Base-by-base conservation (phyloP, 805 yeast genomes). In the Monosporozyma solicola region DNA sequence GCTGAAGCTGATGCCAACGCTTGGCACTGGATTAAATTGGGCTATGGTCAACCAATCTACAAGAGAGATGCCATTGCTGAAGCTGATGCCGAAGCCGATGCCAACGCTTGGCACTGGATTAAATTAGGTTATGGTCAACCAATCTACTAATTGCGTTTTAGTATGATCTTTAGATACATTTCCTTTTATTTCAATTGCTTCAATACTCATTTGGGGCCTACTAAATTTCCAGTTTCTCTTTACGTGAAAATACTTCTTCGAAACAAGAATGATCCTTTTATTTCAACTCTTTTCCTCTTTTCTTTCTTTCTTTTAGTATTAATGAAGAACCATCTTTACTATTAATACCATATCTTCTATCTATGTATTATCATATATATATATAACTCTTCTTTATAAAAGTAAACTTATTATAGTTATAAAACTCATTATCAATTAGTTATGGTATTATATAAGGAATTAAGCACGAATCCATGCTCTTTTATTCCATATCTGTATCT, bases 31-130 rank as follows among this genome's bases (percentile, higher is more conserved):
- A 53, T 65, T 29, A 51, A 54, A 22, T 54, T 65, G 41, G 56
- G 50, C 35, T 55, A 55, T 24, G 67, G 67, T 52, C 64, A 63
- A 51, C 64, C 64, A 45, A 44, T 63, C 53, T 61, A 59, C 51
- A 60, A 61, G 53, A 61, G 69, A 56, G 69, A 67, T 8, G 66
- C 68, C 10, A 54, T 56, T 24, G 67, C 70, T n/a, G 59, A 58
- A 7, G 61, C 63, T n/a, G 59, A 60, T 10, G 61, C 63, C 16
- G 59, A 60, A 25, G 63, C 64, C 27, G 63, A 57, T 22, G 64
- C 65, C 35, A 57, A 55, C 8, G 62, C 66, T 25, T 62, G 67
- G 67, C 60, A 58, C 47, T 65, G 68, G 68, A 48, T 65, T 31
- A 50, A 54, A 20, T 51, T 65, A 41, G 52, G 47, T 44, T 57